Percentiles rank a stretch among this genome's conserved stretches.
Conservation (phyloP, 768 basidiomycete species). For the Favolaschia claudopus region DNA sequence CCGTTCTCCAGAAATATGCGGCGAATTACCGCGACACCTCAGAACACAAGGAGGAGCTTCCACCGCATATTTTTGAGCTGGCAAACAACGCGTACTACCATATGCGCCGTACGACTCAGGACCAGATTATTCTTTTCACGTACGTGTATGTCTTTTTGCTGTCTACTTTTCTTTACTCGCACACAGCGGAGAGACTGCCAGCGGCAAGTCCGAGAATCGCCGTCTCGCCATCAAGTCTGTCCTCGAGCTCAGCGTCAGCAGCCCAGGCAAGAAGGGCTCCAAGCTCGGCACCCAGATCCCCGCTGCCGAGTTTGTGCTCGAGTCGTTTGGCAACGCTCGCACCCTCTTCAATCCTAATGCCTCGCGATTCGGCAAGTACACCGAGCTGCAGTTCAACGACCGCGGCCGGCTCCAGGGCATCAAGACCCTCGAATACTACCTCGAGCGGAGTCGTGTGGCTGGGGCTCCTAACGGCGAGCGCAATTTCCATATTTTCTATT, state of each 20-base stretch:
- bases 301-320: constrained; percentile 93
- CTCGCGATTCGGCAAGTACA: constrained; percentile 97
- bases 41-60: constrained; percentile 63
- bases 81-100: constrained; percentile 95
- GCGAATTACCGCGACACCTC: constrained; percentile 83
- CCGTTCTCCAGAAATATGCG: constrained; percentile 84
- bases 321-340: constrained; percentile 92
- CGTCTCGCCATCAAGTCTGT: constrained; percentile 91
- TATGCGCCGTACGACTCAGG: constrained; percentile 92
- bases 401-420: constrained; percentile 87
- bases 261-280: constrained; percentile 92
- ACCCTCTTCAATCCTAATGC: constrained; percentile 94
- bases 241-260: constrained; percentile 88
- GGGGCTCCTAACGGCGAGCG: constrained; percentile 90
- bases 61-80: constrained; percentile 92
- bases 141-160: constrained; percentile 42
- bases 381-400: constrained; percentile 96
- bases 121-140: constrained; percentile 90
- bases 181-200: constrained; percentile 87
- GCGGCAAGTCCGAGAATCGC: constrained; percentile 92
- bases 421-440: constrained; percentile 96
- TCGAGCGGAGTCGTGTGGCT: constrained; percentile 91
- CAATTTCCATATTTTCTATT: constrained; percentile 98
- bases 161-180: background rate
- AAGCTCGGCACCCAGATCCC: constrained; percentile 89